A percentile compares a stretch with the other conserved stretches of the same genome.
Conservation (phyloP, 2,329 filamentous ascomycete species). For the Penicillium sp. region DNA sequence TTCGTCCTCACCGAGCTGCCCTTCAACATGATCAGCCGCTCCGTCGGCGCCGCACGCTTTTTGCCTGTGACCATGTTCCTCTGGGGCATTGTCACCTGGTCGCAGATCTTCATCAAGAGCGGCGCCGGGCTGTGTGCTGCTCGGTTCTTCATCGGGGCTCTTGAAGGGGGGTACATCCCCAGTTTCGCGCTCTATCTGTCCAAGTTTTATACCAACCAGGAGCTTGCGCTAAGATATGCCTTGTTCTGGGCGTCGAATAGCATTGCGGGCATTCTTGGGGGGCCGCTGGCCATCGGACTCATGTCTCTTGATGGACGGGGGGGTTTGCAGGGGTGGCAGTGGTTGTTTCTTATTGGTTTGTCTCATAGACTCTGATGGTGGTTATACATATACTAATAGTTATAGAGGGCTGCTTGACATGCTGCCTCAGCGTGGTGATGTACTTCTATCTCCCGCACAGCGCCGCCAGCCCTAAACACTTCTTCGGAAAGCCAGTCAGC, state of each 20-base stretch:
- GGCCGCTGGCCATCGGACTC: constrained; percentile 9
- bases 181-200: constrained; percentile 28
- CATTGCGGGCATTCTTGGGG: constrained; percentile 10
- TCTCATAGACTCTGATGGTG: no score
- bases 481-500: constrained; percentile 15
- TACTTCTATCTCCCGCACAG: constrained; percentile 23
- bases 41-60: constrained; percentile 23
- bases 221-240: constrained; percentile 16
- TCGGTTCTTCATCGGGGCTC: constrained; percentile 36
- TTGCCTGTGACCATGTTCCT: constrained; percentile 23
- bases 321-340: constrained; percentile 9
- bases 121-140: constrained; percentile 34
- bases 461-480: constrained; percentile 19
- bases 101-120: constrained; percentile 21
- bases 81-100: constrained; percentile 19
- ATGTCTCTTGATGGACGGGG: constrained; percentile 6
- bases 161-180: constrained; percentile 50
- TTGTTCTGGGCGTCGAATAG: constrained; percentile 12
- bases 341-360: constrained; percentile 12
- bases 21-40: constrained; percentile 25
- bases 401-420: constrained; percentile 10
- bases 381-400: no score
- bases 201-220: constrained; percentile 23
- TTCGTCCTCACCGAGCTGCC: constrained; percentile 27
- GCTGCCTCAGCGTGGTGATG: constrained; percentile 9